Evolutionary conservation across 1,284 basidiomycete genomes (phyloP), one percentile per base, ranked within the genome.

Genomic region (Ganoderma boninense): DNA sequence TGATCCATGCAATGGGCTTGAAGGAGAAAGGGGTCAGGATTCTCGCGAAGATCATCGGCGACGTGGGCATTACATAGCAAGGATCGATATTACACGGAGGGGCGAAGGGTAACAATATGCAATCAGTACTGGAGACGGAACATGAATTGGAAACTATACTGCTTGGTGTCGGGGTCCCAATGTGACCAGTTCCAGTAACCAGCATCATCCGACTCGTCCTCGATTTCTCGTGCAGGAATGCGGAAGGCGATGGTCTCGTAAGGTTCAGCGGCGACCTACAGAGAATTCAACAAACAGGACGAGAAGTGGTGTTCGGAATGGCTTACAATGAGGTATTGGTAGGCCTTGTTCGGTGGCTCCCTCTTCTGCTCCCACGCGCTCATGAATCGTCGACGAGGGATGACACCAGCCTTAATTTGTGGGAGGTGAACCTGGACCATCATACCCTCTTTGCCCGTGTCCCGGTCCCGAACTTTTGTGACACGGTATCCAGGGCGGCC

Each of bases 211-310:
- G 93, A 90, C 81, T 98, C 95, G 74, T 97, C 95, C 78, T 97
- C 97, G 73, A 99, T 97, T 83, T 99, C 97, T 66, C 95, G 91
- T n/a, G 97, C 93, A 60, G 97, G 98, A 75, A 99, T 95, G 40
- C 97, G 95, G 86, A 99, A 99, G 11, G 97, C 95, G 75, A 99
- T 97, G 2, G 97, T 99, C 83, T 99, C 97, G 80, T 99, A 99
- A 7, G 98, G 97, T 79, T 99, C 98, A 23, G 98, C 97, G 20
- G 97, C 98, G 68, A 99, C 95, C 96, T 98, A 76, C 38, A 49
- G 35, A 54, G 54, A 66, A 61, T 65, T 56, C 69, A 67, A 60
- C 18, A 61, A 73, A 20, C 32, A 59, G 20, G 66, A 69, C 68
- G 56, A 60, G 7, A 29, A 20, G 43, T 23, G 42, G 72, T 32